Conservation (phyloP, 1,139 yeast species). For the Taphrina deformans region DNA sequence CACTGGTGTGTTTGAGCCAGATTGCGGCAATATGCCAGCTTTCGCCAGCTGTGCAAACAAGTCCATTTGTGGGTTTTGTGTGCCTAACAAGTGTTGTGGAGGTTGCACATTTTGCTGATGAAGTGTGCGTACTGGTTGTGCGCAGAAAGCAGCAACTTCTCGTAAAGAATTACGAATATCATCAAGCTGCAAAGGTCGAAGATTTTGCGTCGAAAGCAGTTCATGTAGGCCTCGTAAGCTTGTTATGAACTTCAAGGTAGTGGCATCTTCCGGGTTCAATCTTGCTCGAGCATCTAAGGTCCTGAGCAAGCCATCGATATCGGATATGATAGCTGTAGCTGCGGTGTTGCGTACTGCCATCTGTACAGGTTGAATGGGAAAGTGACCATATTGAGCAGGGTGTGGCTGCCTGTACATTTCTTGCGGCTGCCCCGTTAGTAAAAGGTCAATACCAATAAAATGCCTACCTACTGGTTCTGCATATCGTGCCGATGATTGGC, state of each 20-base stretch:
- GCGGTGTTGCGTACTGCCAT: background rate
- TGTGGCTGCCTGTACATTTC: background rate
- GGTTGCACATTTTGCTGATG: background rate
- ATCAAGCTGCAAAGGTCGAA: constrained; percentile 7
- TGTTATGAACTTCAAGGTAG: background rate
- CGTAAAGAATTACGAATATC: constrained; percentile 6
- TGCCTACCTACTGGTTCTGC: background rate
- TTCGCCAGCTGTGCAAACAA: constrained; percentile 19
- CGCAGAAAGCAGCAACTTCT: constrained; percentile 13
- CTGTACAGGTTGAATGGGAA: background rate
- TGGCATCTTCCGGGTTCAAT: background rate
- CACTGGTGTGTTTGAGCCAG: constrained; percentile 2
- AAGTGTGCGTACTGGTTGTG: constrained; percentile 1
- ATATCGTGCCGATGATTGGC: background rate
- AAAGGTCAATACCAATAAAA: background rate
- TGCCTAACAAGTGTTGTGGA: background rate
- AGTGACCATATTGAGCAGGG: background rate
- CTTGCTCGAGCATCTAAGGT: constrained; percentile 8
- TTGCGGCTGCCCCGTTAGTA: background rate
- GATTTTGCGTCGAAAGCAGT: background rate
- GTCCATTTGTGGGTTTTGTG: background rate
- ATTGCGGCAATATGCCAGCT: constrained; percentile 3
- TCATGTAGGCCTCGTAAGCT: constrained; percentile 11
- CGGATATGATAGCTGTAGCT: background rate
- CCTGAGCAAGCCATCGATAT: constrained; percentile 1